A percentile compares a stretch with the other conserved stretches of the same genome.
phyloP scores from a whole-genome alignment of 1,284 basidiomycete genomes.

The Leccinum griseonigrum region DNA sequence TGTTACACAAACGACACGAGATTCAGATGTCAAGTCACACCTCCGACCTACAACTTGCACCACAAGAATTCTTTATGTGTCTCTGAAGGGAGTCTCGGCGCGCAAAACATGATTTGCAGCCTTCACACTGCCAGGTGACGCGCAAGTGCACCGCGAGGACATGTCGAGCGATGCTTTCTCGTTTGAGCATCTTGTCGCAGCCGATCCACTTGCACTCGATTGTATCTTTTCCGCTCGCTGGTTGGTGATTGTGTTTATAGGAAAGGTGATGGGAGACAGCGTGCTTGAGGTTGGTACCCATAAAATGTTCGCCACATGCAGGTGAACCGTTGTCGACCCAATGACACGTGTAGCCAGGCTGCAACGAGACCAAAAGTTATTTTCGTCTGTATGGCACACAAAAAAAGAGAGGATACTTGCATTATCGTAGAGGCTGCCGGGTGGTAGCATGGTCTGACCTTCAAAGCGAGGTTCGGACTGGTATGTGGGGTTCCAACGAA shows the following conservation, averaged over 20 bases:
- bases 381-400: too few species aligned
- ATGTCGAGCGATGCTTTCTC: slow-evolving; percentile 27
- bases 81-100: slow-evolving; percentile 32
- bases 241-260: slow-evolving; percentile 5
- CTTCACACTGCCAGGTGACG: slow-evolving; percentile 14
- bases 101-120: slow-evolving; percentile 23
- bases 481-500: neutral
- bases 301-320: slow-evolving; percentile 5
- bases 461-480: neutral
- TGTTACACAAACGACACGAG: neutral
- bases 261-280: slow-evolving; percentile 17
- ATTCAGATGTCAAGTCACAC: too few species aligned
- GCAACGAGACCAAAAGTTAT: neutral
- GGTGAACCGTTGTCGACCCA: slow-evolving; percentile 11
- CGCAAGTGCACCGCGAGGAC: slow-evolving; percentile 24
- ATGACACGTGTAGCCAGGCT: slow-evolving; percentile 7
- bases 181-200: slow-evolving; percentile 26
- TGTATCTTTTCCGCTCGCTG: slow-evolving; percentile 8
- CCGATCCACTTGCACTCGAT: slow-evolving; percentile 19
- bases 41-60: neutral
- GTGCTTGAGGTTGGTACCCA: slow-evolving; percentile 11
- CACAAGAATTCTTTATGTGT: slow-evolving; percentile 24
- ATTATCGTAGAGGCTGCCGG: neutral
- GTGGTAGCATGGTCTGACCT: neutral
- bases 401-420: slow-evolving; percentile 2